Conservation (phyloP, 371 early-diverging fungal species). For the Rhizopus stolonifer region DNA sequence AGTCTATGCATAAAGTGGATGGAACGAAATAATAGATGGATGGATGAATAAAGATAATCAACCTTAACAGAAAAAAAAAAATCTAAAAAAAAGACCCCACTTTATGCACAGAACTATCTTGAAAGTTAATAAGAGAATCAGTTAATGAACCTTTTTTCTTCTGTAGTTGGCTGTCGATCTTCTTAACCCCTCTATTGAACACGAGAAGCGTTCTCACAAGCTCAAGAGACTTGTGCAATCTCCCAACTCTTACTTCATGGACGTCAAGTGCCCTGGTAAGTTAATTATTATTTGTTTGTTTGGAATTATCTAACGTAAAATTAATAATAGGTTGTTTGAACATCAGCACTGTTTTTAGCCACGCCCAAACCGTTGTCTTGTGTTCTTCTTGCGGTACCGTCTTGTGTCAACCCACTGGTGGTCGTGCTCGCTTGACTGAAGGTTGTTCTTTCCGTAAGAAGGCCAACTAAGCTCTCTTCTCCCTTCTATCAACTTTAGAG, state of each 20-base stretch:
- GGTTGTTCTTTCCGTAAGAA: constrained; percentile 36
- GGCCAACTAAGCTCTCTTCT: constrained; percentile 10
- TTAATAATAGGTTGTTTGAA: constrained; percentile 79
- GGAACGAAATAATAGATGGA: not conserved
- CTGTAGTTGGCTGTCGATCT: constrained; percentile 98
- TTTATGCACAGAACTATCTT: not conserved
- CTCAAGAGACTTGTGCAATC: constrained; percentile 98
- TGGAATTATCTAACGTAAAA: not conserved
- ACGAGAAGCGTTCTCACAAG: constrained; percentile 95
- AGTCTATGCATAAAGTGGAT: constrained; percentile 15
- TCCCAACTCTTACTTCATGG: constrained; percentile 99
- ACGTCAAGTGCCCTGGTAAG: constrained; percentile 96
- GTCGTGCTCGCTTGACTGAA: constrained; percentile 95
- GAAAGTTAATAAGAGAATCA: too few relatives aligned
- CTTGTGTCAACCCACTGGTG: constrained; percentile 99
- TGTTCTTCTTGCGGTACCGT: constrained; percentile 95
- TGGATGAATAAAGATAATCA: not conserved
- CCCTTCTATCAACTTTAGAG: not conserved
- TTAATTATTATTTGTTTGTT: constrained; percentile 3
- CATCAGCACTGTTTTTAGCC: constrained; percentile 98
- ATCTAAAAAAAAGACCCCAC: not conserved
- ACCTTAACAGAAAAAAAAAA: too few relatives aligned
- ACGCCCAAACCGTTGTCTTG: constrained; percentile 97
- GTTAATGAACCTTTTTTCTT: too few relatives aligned
- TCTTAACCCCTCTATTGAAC: constrained; percentile 93